Base-by-base conservation (phyloP, 2,329 filamentous ascomycete genomes). In the Fusarium sacchari region DNA sequence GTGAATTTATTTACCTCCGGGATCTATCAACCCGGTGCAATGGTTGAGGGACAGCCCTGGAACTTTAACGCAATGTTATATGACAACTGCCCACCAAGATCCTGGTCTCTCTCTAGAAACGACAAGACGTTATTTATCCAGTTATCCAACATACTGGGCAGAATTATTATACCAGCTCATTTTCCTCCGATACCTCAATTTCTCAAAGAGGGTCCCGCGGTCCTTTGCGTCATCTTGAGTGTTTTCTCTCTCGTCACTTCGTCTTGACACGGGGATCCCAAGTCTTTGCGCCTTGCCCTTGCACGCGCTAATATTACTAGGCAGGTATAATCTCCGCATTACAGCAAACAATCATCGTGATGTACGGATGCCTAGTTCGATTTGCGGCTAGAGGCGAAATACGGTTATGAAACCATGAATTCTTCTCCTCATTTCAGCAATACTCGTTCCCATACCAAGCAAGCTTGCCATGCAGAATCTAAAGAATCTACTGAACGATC, bases 321-420 rank as follows among this genome's bases (percentile, higher is more conserved):
- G 55, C 60, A 55, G 71, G 60, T 52, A 61, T 71, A 78, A 78
- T 78, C 75, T 78, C 76, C 76, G 75, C 65, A 62, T 57, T 42
- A 66, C 47, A 66, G 30, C 43, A 57, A 66, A 66, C 67, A 60
- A 53, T 47, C 72, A 71, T 76, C 76, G 64, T 72, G 75, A 69
- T 76, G 47, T 37, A 22, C 13, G 42, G 32, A 32, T 30, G 6
- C 44, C 28, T 32, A 65, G 47, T 65, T 73, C 67, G 56, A 32
- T 40, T 64, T 50, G 64, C 65, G 52, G 61, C 37, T 58, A 63
- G 64, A 64, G 59, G 49, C 59, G 44, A 55, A 55, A n/a, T 40
- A 13, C 22, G 34, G 18, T 40, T 7, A n/a, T 40, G 50, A 55
- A 40, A 18, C 28, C 50, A 40, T 55, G 34, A 28, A 13, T n/a